phyloP scores from a whole-genome alignment of 305 asterid species.

The Rubia tinctorum region DNA sequence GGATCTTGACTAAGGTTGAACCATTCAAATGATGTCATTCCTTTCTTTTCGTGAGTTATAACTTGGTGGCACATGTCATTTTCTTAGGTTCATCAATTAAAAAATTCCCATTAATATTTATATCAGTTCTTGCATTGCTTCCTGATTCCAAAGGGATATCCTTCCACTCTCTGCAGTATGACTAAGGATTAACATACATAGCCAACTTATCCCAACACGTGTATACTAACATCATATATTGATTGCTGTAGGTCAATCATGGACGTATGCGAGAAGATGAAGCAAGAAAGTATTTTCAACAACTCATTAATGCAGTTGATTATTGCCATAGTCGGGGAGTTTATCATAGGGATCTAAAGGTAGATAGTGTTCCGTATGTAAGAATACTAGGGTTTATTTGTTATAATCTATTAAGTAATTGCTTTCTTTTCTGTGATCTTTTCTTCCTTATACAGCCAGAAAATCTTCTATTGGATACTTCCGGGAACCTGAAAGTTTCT shows the following conservation, averaged over 20 bases:
- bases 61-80: no score
- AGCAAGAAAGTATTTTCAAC: conserved; percentile 51
- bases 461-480: conserved; percentile 72
- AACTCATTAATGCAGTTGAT: conserved; percentile 64
- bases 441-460: conserved; percentile 54
- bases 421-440: neutral
- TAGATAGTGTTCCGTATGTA: neutral
- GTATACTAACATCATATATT: neutral
- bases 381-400: neutral
- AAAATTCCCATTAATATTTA: neutral
- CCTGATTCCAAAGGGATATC: neutral
- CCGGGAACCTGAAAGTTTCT: conserved; percentile 86
- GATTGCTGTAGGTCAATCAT: conserved; percentile 49
- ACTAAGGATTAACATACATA: neutral
- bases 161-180: neutral
- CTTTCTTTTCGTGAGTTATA: neutral
- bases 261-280: conserved; percentile 52
- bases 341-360: conserved; percentile 59
- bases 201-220: neutral
- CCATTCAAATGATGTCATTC: neutral
- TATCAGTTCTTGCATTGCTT: neutral
- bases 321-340: conserved; percentile 79
- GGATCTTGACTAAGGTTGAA: neutral
- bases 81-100: neutral
- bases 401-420: neutral